phyloP scores from a whole-genome alignment of 139 green algal genomes.

The Haematococcus lacustris region DNA sequence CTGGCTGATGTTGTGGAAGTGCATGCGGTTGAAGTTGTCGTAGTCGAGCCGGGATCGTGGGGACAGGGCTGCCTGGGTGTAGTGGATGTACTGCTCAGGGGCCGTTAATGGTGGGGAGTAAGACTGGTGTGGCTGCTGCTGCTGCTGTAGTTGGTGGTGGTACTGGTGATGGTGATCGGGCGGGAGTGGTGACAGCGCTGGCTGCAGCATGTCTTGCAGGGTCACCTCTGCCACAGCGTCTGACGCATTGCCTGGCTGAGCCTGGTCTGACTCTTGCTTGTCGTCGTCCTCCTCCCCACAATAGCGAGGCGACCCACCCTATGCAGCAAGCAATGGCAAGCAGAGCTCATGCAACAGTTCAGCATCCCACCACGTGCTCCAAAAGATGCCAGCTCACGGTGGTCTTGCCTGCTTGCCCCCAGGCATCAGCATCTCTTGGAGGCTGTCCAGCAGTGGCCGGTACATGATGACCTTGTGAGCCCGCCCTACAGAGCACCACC shows the following conservation, averaged over 20 bases:
- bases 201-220: conserved; percentile 1
- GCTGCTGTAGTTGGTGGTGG: too few relatives aligned
- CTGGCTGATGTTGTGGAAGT: conserved; percentile 5
- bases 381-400: background rate
- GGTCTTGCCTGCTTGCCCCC: background rate
- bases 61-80: conserved; percentile 30
- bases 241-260: background rate
- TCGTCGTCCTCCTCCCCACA: too few relatives aligned
- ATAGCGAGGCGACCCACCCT: too few relatives aligned
- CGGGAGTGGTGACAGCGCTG: background rate
- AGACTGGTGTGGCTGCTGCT: too few relatives aligned
- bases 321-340: too few relatives aligned
- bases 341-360: too few relatives aligned
- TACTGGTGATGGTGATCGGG: too few relatives aligned
- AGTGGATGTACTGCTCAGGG: conserved; percentile 23
- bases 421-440: background rate
- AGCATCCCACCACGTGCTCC: too few relatives aligned
- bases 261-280: background rate
- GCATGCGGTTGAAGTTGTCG: conserved; percentile 30
- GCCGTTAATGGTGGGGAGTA: too few relatives aligned
- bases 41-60: conserved; percentile 25
- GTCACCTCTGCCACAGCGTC: background rate
- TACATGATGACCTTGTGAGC: too few relatives aligned
- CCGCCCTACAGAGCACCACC: too few relatives aligned
- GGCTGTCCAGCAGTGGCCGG: background rate